Evolutionary conservation across 768 basidiomycete genomes (phyloP).

Genomic region (Auricularia auricula-judae): DNA sequence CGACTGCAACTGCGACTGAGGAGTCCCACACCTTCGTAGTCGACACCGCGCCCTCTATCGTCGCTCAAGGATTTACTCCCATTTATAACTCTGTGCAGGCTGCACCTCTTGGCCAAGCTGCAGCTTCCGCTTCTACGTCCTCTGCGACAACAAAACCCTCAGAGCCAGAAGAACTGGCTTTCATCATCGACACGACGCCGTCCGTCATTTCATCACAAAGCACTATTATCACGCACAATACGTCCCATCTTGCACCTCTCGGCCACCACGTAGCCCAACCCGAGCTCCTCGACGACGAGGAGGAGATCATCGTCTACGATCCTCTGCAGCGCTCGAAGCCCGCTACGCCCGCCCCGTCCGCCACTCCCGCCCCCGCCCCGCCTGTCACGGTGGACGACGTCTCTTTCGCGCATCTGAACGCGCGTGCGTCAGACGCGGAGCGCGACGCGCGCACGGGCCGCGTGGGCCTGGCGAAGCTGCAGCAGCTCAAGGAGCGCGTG

Average conservation of each 20-base stretch:
- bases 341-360: slow-evolving; percentile 11
- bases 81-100: too few species aligned
- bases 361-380: neutral
- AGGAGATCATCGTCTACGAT: slow-evolving; percentile 5
- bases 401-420: neutral
- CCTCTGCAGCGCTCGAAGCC: slow-evolving; percentile 9
- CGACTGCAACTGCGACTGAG: slow-evolving; percentile 9
- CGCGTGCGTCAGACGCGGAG: neutral
- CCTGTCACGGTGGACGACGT: neutral
- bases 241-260: neutral
- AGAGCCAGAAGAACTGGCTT: slow-evolving; percentile 7
- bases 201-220: neutral
- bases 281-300: neutral
- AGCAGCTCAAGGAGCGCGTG: neutral
- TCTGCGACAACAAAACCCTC: too few species aligned
- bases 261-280: slow-evolving; percentile 1
- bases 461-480: neutral
- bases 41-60: slow-evolving; percentile 28
- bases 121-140: too few species aligned
- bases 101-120: too few species aligned
- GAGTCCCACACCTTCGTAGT: slow-evolving; percentile 26
- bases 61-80: neutral
- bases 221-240: slow-evolving; percentile 8
- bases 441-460: neutral
- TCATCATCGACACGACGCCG: slow-evolving; percentile 35